phyloP scores from a whole-genome alignment of 2,329 filamentous ascomycete genomes.

The Pseudopyricularia javanii region DNA sequence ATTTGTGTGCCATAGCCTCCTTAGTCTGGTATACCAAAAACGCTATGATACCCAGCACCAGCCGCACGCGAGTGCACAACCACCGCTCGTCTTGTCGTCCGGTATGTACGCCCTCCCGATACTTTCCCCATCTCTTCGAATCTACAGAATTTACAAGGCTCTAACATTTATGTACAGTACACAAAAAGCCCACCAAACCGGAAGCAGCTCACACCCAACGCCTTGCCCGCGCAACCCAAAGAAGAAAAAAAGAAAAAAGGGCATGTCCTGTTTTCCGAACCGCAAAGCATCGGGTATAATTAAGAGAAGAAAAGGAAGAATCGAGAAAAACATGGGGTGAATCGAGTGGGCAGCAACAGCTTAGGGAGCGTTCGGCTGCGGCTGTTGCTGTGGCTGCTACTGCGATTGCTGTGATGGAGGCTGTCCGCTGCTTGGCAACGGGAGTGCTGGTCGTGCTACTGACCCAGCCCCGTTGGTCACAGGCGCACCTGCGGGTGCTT shows the following conservation, averaged over 20 bases:
- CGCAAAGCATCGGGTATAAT: neutral
- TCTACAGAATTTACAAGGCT: neutral
- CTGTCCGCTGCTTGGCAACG: constrained; percentile 4
- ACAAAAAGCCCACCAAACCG: neutral
- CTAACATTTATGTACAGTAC: neutral
- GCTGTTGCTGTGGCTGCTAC: constrained; percentile 13
- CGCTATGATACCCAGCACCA: neutral
- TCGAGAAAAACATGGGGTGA: neutral
- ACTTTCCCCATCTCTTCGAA: neutral
- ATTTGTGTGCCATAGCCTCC: neutral
- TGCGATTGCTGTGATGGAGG: neutral
- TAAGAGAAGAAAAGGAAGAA: neutral
- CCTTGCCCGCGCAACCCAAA: neutral
- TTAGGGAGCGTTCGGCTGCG: constrained; percentile 5
- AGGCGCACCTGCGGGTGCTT: neutral
- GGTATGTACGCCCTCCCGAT: neutral
- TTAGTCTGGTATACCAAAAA: neutral
- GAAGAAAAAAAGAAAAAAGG: neutral
- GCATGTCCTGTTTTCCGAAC: neutral
- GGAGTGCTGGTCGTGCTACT: constrained; percentile 9
- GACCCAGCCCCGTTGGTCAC: constrained; percentile 3
- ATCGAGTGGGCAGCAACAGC: neutral
- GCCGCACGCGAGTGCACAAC: neutral
- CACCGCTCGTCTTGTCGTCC: neutral
- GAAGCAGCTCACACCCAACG: neutral